A percentile compares a stretch with the other conserved stretches of the same genome.
Evolutionary conservation across 1,139 yeast genomes (phyloP).

Genomic region (Kazachstania sp.): DNA sequence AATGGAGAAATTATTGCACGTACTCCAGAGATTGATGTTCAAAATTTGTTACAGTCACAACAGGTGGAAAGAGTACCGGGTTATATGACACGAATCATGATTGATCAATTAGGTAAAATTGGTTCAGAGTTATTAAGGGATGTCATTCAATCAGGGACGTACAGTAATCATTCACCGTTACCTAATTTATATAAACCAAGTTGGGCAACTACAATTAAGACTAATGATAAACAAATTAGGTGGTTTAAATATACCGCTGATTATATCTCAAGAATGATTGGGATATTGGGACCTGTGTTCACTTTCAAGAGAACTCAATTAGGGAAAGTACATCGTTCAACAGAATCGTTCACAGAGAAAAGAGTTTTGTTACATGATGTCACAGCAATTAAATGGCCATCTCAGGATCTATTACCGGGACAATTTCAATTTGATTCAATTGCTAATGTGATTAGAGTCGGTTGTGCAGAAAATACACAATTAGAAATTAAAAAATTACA

Average conservation of each 20-base stretch:
- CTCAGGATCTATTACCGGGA: background rate
- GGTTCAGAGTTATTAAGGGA: slow-evolving; percentile 55
- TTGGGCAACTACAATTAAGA: slow-evolving; percentile 49
- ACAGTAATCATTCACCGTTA: background rate
- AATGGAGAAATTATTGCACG: slow-evolving; percentile 65
- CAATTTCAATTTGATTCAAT: background rate
- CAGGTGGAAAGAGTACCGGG: slow-evolving; percentile 9
- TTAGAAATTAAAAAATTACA: slow-evolving; percentile 37
- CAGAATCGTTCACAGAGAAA: slow-evolving; percentile 22
- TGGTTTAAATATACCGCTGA: slow-evolving; percentile 39
- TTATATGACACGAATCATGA: slow-evolving; percentile 15
- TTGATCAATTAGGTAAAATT: slow-evolving; percentile 43
- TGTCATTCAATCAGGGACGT: slow-evolving; percentile 33
- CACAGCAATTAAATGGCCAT: slow-evolving; percentile 13
- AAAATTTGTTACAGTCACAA: background rate
- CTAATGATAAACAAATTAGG: slow-evolving; percentile 36
- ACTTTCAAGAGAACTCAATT: slow-evolving; percentile 39
- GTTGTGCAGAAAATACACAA: slow-evolving; percentile 37
- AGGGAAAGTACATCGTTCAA: slow-evolving; percentile 7
- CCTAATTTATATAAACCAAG: slow-evolving; percentile 10
- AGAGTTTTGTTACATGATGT: slow-evolving; percentile 41
- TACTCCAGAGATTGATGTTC: slow-evolving; percentile 37
- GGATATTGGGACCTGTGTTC: slow-evolving; percentile 54
- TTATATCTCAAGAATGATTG: slow-evolving; percentile 38
- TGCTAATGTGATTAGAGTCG: background rate